Conservation (phyloP, 345 rosid species). For the Cardiospermum halicacabum region DNA sequence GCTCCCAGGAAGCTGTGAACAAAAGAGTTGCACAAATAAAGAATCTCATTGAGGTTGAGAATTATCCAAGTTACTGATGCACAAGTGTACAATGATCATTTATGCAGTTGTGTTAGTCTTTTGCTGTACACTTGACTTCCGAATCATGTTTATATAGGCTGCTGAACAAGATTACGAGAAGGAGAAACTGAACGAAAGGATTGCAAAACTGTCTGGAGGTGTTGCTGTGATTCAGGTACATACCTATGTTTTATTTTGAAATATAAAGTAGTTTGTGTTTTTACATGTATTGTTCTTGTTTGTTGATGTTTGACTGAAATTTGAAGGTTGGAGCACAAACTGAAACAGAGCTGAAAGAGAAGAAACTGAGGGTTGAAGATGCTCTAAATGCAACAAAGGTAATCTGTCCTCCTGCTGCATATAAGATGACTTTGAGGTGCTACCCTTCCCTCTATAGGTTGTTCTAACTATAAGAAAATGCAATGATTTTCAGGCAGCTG, state of each 20-base stretch:
- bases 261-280: neutral
- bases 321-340: constrained; percentile 81
- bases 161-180: constrained; percentile 94
- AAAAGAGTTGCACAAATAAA: constrained; percentile 89
- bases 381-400: constrained; percentile 99
- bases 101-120: neutral
- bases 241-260: neutral
- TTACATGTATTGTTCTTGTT: neutral
- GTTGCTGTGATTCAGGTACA: constrained; percentile 80
- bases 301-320: constrained; percentile 7
- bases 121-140: neutral
- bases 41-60: constrained; percentile 79
- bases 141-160: constrained; percentile 34
- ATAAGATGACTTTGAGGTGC: neutral
- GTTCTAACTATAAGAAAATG: neutral
- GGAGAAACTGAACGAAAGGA: constrained; percentile 92
- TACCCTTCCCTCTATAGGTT: neutral
- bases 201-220: constrained; percentile 89
- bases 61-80: neutral
- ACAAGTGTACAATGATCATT: neutral
- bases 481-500: constrained; percentile 51
- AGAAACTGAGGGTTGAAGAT: constrained; percentile 96
- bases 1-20: constrained; percentile 88
- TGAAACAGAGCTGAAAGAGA: constrained; percentile 91
- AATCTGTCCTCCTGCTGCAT: neutral